Percentiles rank a stretch among this genome's conserved stretches.
Evolutionary conservation across 139 green algal species (phyloP).

Genomic region (Tetraselmis striata): DNA sequence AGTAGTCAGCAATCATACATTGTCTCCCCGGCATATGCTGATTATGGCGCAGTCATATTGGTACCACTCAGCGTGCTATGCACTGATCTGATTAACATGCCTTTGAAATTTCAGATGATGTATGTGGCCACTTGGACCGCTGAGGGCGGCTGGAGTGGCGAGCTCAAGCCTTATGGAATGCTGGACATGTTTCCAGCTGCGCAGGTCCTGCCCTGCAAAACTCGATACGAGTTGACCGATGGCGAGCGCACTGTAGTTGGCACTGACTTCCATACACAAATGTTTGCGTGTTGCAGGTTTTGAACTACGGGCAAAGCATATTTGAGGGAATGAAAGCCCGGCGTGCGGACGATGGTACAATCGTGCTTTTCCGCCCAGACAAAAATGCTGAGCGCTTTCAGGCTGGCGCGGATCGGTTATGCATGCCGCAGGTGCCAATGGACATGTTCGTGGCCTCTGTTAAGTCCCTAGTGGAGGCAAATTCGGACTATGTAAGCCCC

Average conservation of each 20-base stretch:
- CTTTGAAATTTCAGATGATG: too few species aligned
- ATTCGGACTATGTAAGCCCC: neutral
- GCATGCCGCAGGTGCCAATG: neutral
- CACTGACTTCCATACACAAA: too few species aligned
- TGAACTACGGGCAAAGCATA: slow-evolving; percentile 96
- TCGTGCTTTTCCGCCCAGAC: slow-evolving; percentile 81
- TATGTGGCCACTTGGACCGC: slow-evolving; percentile 60
- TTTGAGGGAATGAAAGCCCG: slow-evolving; percentile 99
- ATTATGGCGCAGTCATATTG: neutral
- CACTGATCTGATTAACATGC: too few species aligned
- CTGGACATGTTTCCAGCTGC: slow-evolving; percentile 78
- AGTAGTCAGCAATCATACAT: too few species aligned
- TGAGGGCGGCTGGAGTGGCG: slow-evolving; percentile 55
- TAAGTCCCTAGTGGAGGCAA: neutral
- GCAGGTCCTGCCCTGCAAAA: slow-evolving; percentile 37
- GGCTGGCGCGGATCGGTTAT: neutral
- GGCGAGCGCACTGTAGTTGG: neutral
- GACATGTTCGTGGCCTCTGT: neutral
- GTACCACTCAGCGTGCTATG: slow-evolving; percentile 3
- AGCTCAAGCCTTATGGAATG: slow-evolving; percentile 75
- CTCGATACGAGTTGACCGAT: neutral
- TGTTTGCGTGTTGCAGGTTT: slow-evolving; percentile 36
- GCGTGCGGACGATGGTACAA: slow-evolving; percentile 59
- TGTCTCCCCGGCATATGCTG: slow-evolving; percentile 13
- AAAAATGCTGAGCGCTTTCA: slow-evolving; percentile 6